These are phyloP conservation scores for Rhodotorula toruloides DNA, from an alignment of 768 basidiomycete genomes.

Conservation along the genomic window DNA sequence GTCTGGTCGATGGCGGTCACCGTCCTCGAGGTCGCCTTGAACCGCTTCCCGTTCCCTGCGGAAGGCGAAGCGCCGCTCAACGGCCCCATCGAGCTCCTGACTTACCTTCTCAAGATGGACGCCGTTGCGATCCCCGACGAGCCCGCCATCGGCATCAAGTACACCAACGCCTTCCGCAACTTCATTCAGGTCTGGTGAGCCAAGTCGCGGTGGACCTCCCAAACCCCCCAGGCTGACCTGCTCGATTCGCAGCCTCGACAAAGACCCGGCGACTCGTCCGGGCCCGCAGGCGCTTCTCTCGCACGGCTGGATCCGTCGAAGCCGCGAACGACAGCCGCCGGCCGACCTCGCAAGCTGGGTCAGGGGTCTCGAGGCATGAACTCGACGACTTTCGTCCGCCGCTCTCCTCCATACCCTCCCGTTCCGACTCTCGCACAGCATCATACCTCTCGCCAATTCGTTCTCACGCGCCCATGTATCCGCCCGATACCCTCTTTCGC, in stretches of 20 bases:
- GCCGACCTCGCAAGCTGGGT: slow-evolving; percentile 33
- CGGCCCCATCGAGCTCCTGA: slow-evolving; percentile 87
- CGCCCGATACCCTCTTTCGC: neutral
- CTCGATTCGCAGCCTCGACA: slow-evolving; percentile 21
- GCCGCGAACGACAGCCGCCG: slow-evolving; percentile 28
- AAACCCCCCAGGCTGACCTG: neutral
- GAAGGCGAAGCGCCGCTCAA: slow-evolving; percentile 58
- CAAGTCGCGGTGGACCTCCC: neutral
- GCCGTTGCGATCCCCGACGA: slow-evolving; percentile 48
- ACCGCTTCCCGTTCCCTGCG: slow-evolving; percentile 84
- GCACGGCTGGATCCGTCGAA: slow-evolving; percentile 31
- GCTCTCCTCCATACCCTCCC: neutral
- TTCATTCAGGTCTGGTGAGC: slow-evolving; percentile 40
- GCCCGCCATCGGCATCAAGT: slow-evolving; percentile 39
- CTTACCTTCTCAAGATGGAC: slow-evolving; percentile 77
- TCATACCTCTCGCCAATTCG: neutral
- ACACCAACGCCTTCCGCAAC: slow-evolving; percentile 41
- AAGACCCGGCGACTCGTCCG: slow-evolving; percentile 26
- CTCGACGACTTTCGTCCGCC: neutral
- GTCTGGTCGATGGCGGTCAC: slow-evolving; percentile 98
- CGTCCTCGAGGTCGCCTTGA: slow-evolving; percentile 85
- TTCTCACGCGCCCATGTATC: neutral
- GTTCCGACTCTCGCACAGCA: neutral
- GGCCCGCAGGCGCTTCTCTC: slow-evolving; percentile 25
- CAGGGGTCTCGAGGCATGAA: slow-evolving; percentile 4